Evolutionary conservation across 176 grass and related monocot species (phyloP).

Genomic region (Avena insularis): DNA sequence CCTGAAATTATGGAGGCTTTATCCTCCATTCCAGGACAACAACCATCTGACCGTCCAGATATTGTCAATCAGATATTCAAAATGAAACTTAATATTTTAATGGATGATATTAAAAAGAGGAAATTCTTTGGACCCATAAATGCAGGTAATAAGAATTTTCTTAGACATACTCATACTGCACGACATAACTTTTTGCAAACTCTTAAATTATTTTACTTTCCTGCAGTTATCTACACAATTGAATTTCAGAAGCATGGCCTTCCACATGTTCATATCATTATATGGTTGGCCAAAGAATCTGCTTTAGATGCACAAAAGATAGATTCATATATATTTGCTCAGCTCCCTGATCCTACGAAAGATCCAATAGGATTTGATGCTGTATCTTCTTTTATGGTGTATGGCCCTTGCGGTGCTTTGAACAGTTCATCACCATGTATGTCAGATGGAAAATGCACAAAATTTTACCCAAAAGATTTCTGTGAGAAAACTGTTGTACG

Average conservation of each 20-base stretch:
- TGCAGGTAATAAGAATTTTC: neutral
- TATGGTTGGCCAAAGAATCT: neutral
- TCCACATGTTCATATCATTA: no score
- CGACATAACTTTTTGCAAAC: neutral
- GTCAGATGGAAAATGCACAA: neutral
- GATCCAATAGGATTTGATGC: neutral
- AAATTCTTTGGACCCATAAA: neutral
- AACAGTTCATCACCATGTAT: neutral
- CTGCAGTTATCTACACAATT: neutral
- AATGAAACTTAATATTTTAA: neutral
- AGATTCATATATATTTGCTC: neutral
- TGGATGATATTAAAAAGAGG: neutral
- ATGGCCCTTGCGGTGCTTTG: neutral
- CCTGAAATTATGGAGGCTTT: neutral
- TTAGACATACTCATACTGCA: neutral
- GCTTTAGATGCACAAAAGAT: neutral
- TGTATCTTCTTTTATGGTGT: neutral
- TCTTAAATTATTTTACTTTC: neutral
- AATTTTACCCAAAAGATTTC: neutral
- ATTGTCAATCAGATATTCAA: neutral
- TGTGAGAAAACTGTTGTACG: neutral
- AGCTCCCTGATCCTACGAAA: neutral
- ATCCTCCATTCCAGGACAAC: no score
- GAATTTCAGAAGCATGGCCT: no score
- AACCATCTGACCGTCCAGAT: neutral